A percentile compares a stretch with the other conserved stretches of the same genome.
Evolutionary conservation across 441 rosid species (phyloP).

Genomic region (Cnidoscolus chayamansa): DNA sequence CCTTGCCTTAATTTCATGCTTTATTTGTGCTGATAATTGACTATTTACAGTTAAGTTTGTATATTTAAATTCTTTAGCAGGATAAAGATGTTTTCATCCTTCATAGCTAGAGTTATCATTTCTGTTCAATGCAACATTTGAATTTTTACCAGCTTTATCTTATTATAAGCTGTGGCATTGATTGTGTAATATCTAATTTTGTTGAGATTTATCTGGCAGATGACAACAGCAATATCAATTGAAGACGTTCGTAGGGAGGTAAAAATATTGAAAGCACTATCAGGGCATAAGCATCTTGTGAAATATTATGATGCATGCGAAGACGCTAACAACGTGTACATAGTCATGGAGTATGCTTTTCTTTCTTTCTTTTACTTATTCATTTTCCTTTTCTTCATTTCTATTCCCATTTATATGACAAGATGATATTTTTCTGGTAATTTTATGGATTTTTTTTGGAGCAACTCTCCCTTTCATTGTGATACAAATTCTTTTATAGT

Average conservation of each 20-base stretch:
- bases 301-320: conserved; percentile 86
- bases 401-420: neutral
- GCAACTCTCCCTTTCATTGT: neutral
- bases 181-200: conserved; percentile 14
- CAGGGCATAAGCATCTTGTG: conserved; percentile 83
- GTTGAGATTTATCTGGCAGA: conserved; percentile 46
- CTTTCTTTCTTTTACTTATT: conserved; percentile 17
- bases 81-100: neutral
- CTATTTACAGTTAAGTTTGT: neutral
- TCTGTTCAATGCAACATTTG: neutral
- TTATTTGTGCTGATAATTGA: neutral
- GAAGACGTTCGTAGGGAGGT: conserved; percentile 98
- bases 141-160: conserved; percentile 2
- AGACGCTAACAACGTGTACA: conserved; percentile 88
- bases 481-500: neutral
- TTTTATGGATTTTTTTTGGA: neutral
- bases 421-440: too few relatives aligned
- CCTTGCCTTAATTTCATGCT: neutral
- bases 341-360: conserved; percentile 91
- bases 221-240: conserved; percentile 90
- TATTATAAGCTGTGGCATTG: conserved; percentile 10
- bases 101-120: neutral
- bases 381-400: conserved; percentile 3
- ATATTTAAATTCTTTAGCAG: neutral
- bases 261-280: conserved; percentile 72